Conservation (phyloP, 1,139 yeast species). For the Entelexis paramagnoliae region DNA sequence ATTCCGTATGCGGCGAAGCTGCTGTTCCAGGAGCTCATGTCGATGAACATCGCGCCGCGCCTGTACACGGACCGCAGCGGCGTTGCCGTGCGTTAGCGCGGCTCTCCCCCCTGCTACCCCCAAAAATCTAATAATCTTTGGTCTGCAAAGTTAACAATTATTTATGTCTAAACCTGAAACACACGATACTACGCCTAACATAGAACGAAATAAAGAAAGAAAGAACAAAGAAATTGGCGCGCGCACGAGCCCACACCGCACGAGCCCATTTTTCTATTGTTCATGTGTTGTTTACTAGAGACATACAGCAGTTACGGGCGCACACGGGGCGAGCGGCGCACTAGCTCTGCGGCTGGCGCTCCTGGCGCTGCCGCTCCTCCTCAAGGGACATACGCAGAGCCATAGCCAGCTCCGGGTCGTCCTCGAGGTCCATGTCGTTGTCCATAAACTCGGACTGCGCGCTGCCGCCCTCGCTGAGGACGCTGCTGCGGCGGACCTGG, state of each 20-base stretch:
- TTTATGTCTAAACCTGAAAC: background rate
- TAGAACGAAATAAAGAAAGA: too few relatives aligned
- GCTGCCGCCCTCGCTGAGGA: slow-evolving; percentile 37
- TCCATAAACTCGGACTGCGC: slow-evolving; percentile 38
- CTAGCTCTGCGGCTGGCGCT: slow-evolving; percentile 10
- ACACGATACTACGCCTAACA: too few relatives aligned
- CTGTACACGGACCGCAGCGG: slow-evolving; percentile 37
- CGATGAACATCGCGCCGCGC: slow-evolving; percentile 71
- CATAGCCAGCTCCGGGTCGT: slow-evolving; percentile 95
- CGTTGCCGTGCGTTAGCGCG: slow-evolving; percentile 26
- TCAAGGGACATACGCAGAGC: slow-evolving; percentile 80
- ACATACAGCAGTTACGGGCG: background rate
- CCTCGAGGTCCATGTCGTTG: slow-evolving; percentile 61
- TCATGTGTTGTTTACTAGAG: too few relatives aligned
- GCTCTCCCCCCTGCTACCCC: too few relatives aligned
- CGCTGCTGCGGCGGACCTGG: slow-evolving; percentile 57
- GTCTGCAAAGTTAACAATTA: background rate
- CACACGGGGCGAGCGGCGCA: background rate
- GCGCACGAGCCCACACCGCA: too few relatives aligned
- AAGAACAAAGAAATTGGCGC: too few relatives aligned
- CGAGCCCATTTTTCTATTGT: too few relatives aligned
- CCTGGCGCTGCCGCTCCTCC: slow-evolving; percentile 57
- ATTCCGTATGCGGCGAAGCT: slow-evolving; percentile 96
- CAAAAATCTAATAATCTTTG: background rate
- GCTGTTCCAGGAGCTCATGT: slow-evolving; percentile 96